Evolutionary conservation across 225 moss, liverwort and hornwort species (phyloP), one percentile per base, ranked within the genome.

Genomic region (Thuidium tamariscinum): DNA sequence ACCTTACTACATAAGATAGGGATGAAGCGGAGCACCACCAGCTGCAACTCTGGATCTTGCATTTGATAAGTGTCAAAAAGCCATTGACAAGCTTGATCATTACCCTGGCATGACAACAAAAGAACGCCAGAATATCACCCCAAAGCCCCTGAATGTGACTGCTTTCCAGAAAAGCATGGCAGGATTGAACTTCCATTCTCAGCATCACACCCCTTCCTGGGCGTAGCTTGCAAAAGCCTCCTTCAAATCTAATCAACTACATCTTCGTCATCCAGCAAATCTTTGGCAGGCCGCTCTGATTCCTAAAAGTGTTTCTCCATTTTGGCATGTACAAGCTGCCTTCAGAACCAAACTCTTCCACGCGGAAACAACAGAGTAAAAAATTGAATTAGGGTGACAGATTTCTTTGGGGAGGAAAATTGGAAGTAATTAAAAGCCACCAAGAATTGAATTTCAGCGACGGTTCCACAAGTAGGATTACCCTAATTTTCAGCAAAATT

Each of bases 41-140:
- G 81, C 91, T 97, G 94, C 76, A 95, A 88, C 64, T 94, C 93
- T 37, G 84, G 67, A 70, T 96, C 94, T 87, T 94, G 94, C 69
- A 88, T 87, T 90, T 97, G 94, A 67, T 95, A 94, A 49, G 93
- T 94, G 83, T 97, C 95, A 85, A 95, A 97, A 56, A 95, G 89
- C 96, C 96, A 97, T 82, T 95, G 97, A 86, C 94, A 97, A 65
- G 94, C 85, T 77, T 87, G 91, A 78, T 97, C 97, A 89, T 91
- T 94, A 74, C 90, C 95, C 95, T 97, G 91, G 26, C 77, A 84
- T 16, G 54, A 67, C 61, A 87, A 84, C 63, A 51, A n/a, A 68
- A 41, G 44, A 62, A 76, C 52, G 37, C 61, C 46, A 62, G 83
- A 46, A 66, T 26, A 32, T 80, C 55, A 26, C 37, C 44, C 29